Evolutionary conservation across 805 yeast species (phyloP).

Genomic region (Zygosaccharomyces rouxii): DNA sequence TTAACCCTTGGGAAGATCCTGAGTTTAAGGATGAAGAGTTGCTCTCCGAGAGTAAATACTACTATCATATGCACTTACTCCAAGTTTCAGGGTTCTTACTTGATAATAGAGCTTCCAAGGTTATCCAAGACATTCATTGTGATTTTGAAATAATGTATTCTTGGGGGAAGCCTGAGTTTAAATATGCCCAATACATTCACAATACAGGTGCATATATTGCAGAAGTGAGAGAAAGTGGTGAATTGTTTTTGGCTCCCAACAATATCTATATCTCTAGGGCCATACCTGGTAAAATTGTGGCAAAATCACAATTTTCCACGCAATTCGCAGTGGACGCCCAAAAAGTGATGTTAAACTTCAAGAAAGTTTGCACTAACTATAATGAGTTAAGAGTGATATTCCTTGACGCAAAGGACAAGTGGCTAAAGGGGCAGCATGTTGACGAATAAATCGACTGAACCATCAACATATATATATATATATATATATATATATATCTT

Average conservation of each 20-base stretch:
- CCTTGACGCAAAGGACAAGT: slow-evolving; percentile 51
- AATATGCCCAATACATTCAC: slow-evolving; percentile 86
- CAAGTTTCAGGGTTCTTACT: slow-evolving; percentile 68
- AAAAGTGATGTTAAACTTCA: slow-evolving; percentile 64
- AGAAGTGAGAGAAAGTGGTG: slow-evolving; percentile 75
- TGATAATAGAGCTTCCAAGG: slow-evolving; percentile 72
- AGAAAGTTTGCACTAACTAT: slow-evolving; percentile 54
- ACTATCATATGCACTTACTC: slow-evolving; percentile 72
- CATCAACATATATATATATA: background rate
- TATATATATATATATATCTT: background rate
- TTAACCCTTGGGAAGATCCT: slow-evolving; percentile 68
- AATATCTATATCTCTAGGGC: slow-evolving; percentile 75
- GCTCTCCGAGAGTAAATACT: slow-evolving; percentile 51
- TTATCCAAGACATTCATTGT: slow-evolving; percentile 45
- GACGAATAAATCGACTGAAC: slow-evolving; percentile 20
- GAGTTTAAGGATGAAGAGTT: slow-evolving; percentile 45
- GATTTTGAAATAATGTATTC: slow-evolving; percentile 71
- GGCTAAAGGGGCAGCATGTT: slow-evolving; percentile 37
- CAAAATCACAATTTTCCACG: slow-evolving; percentile 33
- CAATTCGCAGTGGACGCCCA: slow-evolving; percentile 56
- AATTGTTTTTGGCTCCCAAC: slow-evolving; percentile 79
- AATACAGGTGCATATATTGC: slow-evolving; percentile 85
- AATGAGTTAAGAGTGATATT: slow-evolving; percentile 49
- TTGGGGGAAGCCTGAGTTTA: slow-evolving; percentile 85
- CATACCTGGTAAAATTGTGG: slow-evolving; percentile 42